These are phyloP conservation scores for Colletotrichum scovillei DNA, from an alignment of 2,329 filamentous ascomycete genomes.

Conservation along the genomic window DNA sequence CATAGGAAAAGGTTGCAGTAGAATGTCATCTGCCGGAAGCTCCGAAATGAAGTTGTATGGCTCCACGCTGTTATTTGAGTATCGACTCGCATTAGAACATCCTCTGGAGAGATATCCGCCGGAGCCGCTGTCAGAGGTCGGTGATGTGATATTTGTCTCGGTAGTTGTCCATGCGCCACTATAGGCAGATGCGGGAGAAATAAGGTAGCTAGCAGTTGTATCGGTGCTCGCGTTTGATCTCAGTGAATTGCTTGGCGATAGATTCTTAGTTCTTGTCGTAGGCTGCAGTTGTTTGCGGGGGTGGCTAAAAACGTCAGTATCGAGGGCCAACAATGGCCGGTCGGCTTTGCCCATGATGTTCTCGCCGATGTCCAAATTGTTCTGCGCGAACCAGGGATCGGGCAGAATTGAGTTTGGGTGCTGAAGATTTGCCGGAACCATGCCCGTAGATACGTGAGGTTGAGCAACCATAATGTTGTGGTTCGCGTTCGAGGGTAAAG, in stretches of 20 bases:
- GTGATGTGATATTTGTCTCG: conserved; percentile 59
- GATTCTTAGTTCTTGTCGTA: conserved; percentile 51
- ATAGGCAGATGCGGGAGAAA: conserved; percentile 61
- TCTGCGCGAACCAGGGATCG: conserved; percentile 23
- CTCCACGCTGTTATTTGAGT: conserved; percentile 35
- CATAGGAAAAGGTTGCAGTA: conserved; percentile 44
- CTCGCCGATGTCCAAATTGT: conserved; percentile 34
- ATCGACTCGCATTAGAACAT: conserved; percentile 39
- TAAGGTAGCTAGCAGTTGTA: conserved; percentile 52
- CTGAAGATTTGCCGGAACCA: background rate
- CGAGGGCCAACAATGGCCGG: conserved; percentile 52
- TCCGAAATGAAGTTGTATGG: conserved; percentile 51
- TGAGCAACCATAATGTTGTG: background rate
- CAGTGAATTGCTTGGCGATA: conserved; percentile 61
- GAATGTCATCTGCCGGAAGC: conserved; percentile 55
- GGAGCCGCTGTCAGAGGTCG: conserved; percentile 53
- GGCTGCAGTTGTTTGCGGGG: conserved; percentile 42
- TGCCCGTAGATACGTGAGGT: background rate
- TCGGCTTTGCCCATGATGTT: conserved; percentile 35
- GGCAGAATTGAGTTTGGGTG: conserved; percentile 16
- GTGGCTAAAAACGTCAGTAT: conserved; percentile 49
- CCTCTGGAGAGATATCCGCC: conserved; percentile 43
- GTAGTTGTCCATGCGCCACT: conserved; percentile 54
- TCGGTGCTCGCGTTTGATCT: conserved; percentile 55
- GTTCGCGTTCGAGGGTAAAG: background rate